phyloP scores from a whole-genome alignment of 2,329 filamentous ascomycete genomes.

The Colletotrichum destructivum region DNA sequence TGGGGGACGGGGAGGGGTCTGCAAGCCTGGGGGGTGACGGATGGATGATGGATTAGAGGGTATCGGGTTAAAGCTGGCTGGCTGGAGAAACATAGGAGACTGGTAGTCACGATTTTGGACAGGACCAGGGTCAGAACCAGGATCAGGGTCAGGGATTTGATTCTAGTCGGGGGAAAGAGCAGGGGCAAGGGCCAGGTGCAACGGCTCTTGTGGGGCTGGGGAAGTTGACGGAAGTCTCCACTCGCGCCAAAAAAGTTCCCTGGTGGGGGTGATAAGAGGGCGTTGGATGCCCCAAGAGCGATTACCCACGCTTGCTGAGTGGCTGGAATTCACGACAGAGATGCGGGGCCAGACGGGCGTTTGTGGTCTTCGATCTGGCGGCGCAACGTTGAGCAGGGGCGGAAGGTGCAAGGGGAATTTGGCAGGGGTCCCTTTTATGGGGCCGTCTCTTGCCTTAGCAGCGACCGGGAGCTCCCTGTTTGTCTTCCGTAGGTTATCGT shows the following conservation, averaged over 20 bases:
- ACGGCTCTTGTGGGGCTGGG: slow-evolving; percentile 22
- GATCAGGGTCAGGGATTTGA: background rate
- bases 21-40: slow-evolving; percentile 9
- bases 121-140: background rate
- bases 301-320: slow-evolving; percentile 2
- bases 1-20: background rate
- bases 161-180: background rate
- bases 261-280: slow-evolving; percentile 40
- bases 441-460: background rate
- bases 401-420: background rate
- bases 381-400: slow-evolving; percentile 17
- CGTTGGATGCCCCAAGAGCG: slow-evolving; percentile 2
- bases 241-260: slow-evolving; percentile 40
- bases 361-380: slow-evolving; percentile 40
- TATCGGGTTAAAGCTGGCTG: slow-evolving; percentile 29
- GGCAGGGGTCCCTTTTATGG: no score
- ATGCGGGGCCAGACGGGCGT: slow-evolving; percentile 36
- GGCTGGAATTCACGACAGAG: slow-evolving; percentile 9
- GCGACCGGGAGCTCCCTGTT: no score
- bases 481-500: no score
- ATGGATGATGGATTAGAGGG: slow-evolving; percentile 16
- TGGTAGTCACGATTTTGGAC: background rate
- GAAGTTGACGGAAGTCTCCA: slow-evolving; percentile 25
- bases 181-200: slow-evolving; percentile 14
- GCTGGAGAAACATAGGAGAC: background rate